phyloP scores from a whole-genome alignment of 768 basidiomycete species.

The Trametes maxima region DNA sequence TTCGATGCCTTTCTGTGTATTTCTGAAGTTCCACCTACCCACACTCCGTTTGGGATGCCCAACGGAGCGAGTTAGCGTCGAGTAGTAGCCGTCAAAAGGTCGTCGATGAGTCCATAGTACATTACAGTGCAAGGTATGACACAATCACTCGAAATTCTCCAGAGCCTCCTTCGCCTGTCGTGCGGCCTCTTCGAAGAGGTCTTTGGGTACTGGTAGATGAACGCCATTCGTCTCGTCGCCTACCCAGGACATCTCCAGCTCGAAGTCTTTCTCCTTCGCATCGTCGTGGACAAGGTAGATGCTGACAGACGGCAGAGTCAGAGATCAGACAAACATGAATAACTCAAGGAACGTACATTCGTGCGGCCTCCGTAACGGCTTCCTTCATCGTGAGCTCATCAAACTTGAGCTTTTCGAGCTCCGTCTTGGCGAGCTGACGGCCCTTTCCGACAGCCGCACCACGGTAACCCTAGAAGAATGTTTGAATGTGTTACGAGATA shows the following conservation, averaged over 20 bases:
- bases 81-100: constrained; percentile 6
- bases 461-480: constrained; percentile 74
- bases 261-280: constrained; percentile 97
- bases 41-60: not conserved
- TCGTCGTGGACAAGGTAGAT: constrained; percentile 98
- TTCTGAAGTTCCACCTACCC: not conserved
- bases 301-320: constrained; percentile 45
- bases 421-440: constrained; percentile 96
- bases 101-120: constrained; percentile 25
- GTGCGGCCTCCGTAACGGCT: constrained; percentile 89
- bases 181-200: constrained; percentile 84
- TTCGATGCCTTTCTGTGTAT: not conserved
- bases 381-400: constrained; percentile 78
- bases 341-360: constrained; percentile 68
- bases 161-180: constrained; percentile 83
- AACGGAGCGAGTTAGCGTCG: no score
- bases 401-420: constrained; percentile 93
- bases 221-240: constrained; percentile 78
- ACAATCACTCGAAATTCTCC: constrained; percentile 59
- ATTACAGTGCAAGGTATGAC: constrained; percentile 30
- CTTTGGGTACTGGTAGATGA: constrained; percentile 84
- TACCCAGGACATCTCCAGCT: constrained; percentile 98
- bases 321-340: constrained; percentile 8
- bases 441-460: constrained; percentile 98
- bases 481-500: not conserved